Evolutionary conservation across 768 basidiomycete genomes (phyloP), one percentile per base, ranked within the genome.

Genomic region (Rubroboletus pulcherrimus): DNA sequence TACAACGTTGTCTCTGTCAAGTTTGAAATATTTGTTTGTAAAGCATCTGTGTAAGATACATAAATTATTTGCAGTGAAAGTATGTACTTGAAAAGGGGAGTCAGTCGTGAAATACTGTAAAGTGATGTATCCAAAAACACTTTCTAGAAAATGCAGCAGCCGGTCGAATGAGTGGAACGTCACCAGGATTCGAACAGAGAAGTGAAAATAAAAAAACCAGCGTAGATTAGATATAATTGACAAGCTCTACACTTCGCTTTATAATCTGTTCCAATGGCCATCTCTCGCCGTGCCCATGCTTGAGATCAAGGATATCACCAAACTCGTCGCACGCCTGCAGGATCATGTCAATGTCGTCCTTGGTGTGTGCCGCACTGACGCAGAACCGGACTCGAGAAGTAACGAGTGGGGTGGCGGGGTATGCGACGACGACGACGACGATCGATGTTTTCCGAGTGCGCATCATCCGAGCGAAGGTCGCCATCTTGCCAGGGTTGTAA

Each of bases 401-500:
- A 58, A 93, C 85, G 39, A 98, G 82, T 15, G 93, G 86, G 29
- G 94, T 97, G 1, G 94, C 93, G 7, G 87, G 90, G 69, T 96
- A 96, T 29, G 85, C 87, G 7, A 97, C 93, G 33, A 96, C 90
- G 24, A 97, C 94, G 5, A 91, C 83, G 9, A 93, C 81, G 56
- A 96, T 89, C 0, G 93, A 91, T 9, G 85, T 90, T 64, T 81
- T 75, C 43, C 90, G 78, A 40, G 71, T 64, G 60, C 82, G 79
- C 93, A 98, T 97, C 80, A 96, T 79, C 29, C 90, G 81, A 60
- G 89, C 87, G 78, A 98, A 96, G 66, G 88, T 80, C 56, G 82
- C 81, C 92, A 98, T 93, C 77, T 97, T 98, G 49, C 90, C 95
- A 0, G 91, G 91, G 70, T 92, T 84, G 81, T 93, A 98, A 33